Conservation (phyloP, 2,329 filamentous ascomycete genomes). For the Emergomyces africanus region DNA sequence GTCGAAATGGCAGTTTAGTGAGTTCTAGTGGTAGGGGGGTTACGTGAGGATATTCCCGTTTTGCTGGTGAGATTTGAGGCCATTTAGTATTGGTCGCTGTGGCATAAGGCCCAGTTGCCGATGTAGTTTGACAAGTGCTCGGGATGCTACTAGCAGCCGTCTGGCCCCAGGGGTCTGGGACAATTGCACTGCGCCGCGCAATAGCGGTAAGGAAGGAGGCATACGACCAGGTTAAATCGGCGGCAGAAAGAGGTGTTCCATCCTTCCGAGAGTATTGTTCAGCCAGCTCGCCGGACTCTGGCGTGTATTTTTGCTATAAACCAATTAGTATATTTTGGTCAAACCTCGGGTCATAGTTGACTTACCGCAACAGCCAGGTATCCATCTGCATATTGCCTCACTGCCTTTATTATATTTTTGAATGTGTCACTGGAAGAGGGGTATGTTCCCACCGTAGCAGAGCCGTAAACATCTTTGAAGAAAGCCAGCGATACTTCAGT, state of each 20-base stretch:
- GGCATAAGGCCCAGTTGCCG: slow-evolving; percentile 22
- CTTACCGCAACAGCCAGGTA: slow-evolving; percentile 34
- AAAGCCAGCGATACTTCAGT: slow-evolving; percentile 55
- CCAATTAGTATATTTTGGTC: background rate
- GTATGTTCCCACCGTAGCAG: slow-evolving; percentile 50
- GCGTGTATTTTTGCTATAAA: slow-evolving; percentile 32
- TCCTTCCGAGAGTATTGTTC: slow-evolving; percentile 29
- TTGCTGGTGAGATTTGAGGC: slow-evolving; percentile 16
- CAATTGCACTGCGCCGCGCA: slow-evolving; percentile 19
- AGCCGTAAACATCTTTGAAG: slow-evolving; percentile 53
- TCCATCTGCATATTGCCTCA: slow-evolving; percentile 49
- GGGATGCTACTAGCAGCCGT: slow-evolving; percentile 21
- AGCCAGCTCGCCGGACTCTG: slow-evolving; percentile 41
- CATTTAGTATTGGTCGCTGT: slow-evolving; percentile 21
- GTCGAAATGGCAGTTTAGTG: slow-evolving; percentile 14
- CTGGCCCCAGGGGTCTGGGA: slow-evolving; percentile 25
- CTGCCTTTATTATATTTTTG: slow-evolving; percentile 39
- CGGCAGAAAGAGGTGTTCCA: slow-evolving; percentile 26
- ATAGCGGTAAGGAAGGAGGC: slow-evolving; percentile 28
- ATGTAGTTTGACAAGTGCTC: slow-evolving; percentile 17
- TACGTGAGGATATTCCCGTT: background rate
- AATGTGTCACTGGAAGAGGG: slow-evolving; percentile 36
- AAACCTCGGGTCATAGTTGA: background rate
- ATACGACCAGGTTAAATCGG: slow-evolving; percentile 35
- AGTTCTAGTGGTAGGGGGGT: slow-evolving; percentile 10